Evolutionary conservation across 1,139 yeast genomes (phyloP), one percentile per base, ranked within the genome.

Genomic region (Pichia sp.): DNA sequence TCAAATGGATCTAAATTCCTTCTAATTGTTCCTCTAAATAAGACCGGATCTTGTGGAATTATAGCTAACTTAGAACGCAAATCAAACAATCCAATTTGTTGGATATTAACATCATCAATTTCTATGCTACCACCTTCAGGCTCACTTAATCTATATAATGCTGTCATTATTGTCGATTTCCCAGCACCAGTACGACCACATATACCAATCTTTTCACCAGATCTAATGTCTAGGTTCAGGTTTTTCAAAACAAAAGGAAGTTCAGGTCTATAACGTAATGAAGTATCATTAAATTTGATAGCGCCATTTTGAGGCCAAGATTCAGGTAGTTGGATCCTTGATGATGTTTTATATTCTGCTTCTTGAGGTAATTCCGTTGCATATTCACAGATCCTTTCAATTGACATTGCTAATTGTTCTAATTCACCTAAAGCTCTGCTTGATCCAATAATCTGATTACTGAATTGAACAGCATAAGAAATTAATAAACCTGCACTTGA

Each of bases 371-470:
- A 64, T 29, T 82, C 80, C 24, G 72, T 70, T 0, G 90, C 92
- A 62, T 86, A 86, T 46, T 80, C 75, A 50, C 78, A 73, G 43
- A 87, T 64, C 59, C 96, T 74, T 65, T 87, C 96, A n/a, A 82
- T 92, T 7, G 94, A 80, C 57, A 84, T 85, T 87, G 87, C 76
- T 58, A 82, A 83, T 63, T 84, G 86, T 60, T 87, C 95, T 29
- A 83, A 76, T 57, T 80, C 81, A 1, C 95, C 84, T 49, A 69
- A 64, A 4, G 81, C 68, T 58, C 80, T 70, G 37, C 80, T 61
- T 38, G 75, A 64, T 53, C 71, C 62, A 35, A 78, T 70, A 52
- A 81, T 63, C 52, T 73, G 70, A 41, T 74, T 73, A 22, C 82
- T 75, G 49, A 80, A 67, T 51, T 74, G 76, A 47, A 77, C 70